Evolutionary conservation across 768 basidiomycete genomes (phyloP).

Genomic region (Agrocybe chaxingu): DNA sequence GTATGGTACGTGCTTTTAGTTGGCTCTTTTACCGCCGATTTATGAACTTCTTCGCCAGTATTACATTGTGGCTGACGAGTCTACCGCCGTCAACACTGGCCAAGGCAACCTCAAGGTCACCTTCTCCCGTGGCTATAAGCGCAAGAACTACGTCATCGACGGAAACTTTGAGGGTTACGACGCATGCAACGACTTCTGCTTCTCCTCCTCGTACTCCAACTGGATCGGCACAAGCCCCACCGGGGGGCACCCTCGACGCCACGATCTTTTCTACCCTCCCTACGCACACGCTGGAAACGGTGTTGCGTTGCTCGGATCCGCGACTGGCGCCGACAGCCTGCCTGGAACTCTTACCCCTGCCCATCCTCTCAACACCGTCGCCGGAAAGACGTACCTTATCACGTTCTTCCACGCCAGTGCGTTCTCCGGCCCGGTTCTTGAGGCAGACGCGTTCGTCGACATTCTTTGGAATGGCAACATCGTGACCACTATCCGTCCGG

Average conservation of each 20-base stretch:
- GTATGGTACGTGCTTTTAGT: conserved; percentile 32
- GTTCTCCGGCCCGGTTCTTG: conserved; percentile 30
- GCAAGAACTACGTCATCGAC: conserved; percentile 35
- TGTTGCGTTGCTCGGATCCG: conserved; percentile 42
- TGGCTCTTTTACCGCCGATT: neutral
- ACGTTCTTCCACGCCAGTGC: conserved; percentile 40
- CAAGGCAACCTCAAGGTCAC: conserved; percentile 44
- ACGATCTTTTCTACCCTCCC: conserved; percentile 37
- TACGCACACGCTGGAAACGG: conserved; percentile 39
- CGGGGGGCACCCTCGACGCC: conserved; percentile 37
- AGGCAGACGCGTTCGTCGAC: conserved; percentile 33
- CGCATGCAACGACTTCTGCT: conserved; percentile 39
- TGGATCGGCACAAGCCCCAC: conserved; percentile 38
- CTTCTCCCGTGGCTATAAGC: conserved; percentile 43
- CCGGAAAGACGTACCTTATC: conserved; percentile 35
- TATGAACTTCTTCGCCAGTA: conserved; percentile 27
- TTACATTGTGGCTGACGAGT: conserved; percentile 37
- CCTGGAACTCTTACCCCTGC: conserved; percentile 35
- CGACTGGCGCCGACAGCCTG: conserved; percentile 30
- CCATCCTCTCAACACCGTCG: conserved; percentile 28
- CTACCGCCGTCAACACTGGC: conserved; percentile 44
- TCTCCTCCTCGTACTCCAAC: conserved; percentile 27
- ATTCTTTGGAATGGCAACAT: conserved; percentile 40
- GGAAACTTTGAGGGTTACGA: conserved; percentile 42
- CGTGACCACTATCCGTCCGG: conserved; percentile 30